A percentile compares a stretch with the other conserved stretches of the same genome.
Conservation (phyloP, 257 asterid genomes). For the Solanum lycopersicoides region DNA sequence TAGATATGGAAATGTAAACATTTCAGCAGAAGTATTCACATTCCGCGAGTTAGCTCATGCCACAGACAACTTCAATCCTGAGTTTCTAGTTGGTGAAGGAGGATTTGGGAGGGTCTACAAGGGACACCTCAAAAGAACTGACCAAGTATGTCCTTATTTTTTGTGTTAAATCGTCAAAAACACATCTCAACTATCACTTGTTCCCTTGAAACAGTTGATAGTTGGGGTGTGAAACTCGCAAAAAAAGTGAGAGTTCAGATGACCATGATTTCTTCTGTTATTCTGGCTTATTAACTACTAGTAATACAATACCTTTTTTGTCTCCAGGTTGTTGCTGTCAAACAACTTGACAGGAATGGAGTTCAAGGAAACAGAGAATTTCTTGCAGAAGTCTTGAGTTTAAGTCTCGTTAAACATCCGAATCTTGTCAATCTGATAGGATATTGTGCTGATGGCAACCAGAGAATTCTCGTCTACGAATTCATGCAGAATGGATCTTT, state of each 20-base stretch:
- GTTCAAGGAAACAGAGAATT: slow-evolving; percentile 37
- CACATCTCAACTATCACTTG: background rate
- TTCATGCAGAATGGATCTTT: slow-evolving; percentile 63
- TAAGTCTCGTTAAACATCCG: slow-evolving; percentile 64
- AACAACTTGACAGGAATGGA: slow-evolving; percentile 39
- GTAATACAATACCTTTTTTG: background rate
- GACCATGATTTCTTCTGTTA: background rate
- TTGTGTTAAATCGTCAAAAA: background rate
- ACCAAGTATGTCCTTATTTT: slow-evolving; percentile 30
- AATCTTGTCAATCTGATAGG: slow-evolving; percentile 73
- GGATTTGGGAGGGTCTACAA: slow-evolving; percentile 85
- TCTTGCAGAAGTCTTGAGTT: slow-evolving; percentile 61
- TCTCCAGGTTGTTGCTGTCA: slow-evolving; percentile 29
- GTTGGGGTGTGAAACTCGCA: background rate
- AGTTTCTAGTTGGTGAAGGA: slow-evolving; percentile 68
- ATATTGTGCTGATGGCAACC: slow-evolving; percentile 85
- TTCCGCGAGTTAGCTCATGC: slow-evolving; percentile 74
- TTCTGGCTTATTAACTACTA: background rate
- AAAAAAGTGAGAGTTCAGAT: background rate
- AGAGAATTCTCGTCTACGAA: slow-evolving; percentile 68
- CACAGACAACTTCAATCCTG: slow-evolving; percentile 77
- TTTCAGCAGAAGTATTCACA: slow-evolving; percentile 64
- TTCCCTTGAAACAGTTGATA: background rate
- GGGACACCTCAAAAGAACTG: slow-evolving; percentile 61
- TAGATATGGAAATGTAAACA: slow-evolving; percentile 26